Evolutionary conservation across 2,329 filamentous ascomycete species (phyloP).

Genomic region (Talaromyces sp.): DNA sequence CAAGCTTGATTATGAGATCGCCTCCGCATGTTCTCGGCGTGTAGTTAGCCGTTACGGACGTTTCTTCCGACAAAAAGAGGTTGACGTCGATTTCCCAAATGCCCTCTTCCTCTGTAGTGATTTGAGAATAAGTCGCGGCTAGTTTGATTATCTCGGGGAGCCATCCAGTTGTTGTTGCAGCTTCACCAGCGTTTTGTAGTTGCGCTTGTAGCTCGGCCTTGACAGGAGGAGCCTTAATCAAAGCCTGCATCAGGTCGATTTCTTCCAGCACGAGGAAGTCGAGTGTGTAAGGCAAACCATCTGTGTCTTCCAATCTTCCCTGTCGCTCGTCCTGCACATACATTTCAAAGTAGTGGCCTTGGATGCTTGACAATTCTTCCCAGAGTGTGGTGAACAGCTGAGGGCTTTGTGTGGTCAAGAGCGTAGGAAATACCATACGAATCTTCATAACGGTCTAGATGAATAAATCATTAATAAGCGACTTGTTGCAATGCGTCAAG

Average conservation of each 20-base stretch:
- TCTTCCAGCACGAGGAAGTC: slow-evolving; percentile 93
- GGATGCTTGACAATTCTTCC: slow-evolving; percentile 74
- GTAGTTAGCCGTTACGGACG: slow-evolving; percentile 91
- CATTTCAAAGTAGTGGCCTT: slow-evolving; percentile 69
- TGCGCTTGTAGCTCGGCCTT: slow-evolving; percentile 83
- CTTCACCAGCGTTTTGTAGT: slow-evolving; percentile 56
- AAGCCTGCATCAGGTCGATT: slow-evolving; percentile 88
- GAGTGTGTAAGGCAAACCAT: slow-evolving; percentile 87
- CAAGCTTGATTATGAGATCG: slow-evolving; percentile 85
- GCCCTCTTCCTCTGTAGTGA: slow-evolving; percentile 86
- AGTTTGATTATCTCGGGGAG: slow-evolving; percentile 82
- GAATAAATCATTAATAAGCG: slow-evolving; percentile 16
- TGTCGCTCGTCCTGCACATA: slow-evolving; percentile 84
- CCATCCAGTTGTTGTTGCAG: slow-evolving; percentile 66
- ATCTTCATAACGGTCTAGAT: slow-evolving; percentile 78
- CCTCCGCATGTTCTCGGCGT: slow-evolving; percentile 89
- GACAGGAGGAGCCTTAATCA: slow-evolving; percentile 80
- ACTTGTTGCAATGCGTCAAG: neutral
- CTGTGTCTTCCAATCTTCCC: slow-evolving; percentile 80
- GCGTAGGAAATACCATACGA: slow-evolving; percentile 72
- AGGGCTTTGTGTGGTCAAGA: slow-evolving; percentile 76
- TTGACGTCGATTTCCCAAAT: slow-evolving; percentile 97
- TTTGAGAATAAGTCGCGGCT: slow-evolving; percentile 77
- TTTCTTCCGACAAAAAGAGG: slow-evolving; percentile 90
- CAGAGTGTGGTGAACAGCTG: slow-evolving; percentile 81